Conservation (phyloP, 192 early-diverging fungal genomes). For the Funneliformis geosporum region DNA sequence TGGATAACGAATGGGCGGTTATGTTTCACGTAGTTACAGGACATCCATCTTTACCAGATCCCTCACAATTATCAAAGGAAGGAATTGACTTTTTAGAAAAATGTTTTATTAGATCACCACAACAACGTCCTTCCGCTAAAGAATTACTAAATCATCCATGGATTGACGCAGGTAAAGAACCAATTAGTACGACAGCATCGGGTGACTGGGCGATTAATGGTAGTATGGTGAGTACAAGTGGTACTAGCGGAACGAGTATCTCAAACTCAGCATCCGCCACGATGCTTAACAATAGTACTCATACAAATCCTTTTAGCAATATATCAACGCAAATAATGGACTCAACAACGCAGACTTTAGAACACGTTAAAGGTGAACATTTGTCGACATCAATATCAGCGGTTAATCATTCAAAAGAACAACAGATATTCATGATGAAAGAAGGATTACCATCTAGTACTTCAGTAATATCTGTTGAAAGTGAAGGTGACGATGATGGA, state of each 20-base stretch:
- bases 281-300: neutral
- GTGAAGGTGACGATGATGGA: neutral
- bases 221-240: neutral
- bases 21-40: slow-evolving; percentile 88
- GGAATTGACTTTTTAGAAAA: slow-evolving; percentile 76
- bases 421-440: neutral
- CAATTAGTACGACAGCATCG: neutral
- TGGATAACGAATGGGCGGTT: slow-evolving; percentile 94
- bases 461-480: slow-evolving; percentile 4
- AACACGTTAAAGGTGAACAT: neutral
- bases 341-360: neutral
- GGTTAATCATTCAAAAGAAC: neutral
- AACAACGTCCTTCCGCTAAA: slow-evolving; percentile 68
- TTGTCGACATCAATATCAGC: neutral
- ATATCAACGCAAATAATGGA: neutral
- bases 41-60: slow-evolving; percentile 75
- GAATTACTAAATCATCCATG: slow-evolving; percentile 77
- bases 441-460: neutral
- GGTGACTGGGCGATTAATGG: neutral
- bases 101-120: slow-evolving; percentile 76
- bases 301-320: neutral
- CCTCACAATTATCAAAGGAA: slow-evolving; percentile 60
- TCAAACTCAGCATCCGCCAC: neutral
- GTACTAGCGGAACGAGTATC: too few relatives aligned
- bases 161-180: slow-evolving; percentile 50